Base-by-base conservation (phyloP, 495 filamentous ascomycete species). In the Penicillium angulare region DNA sequence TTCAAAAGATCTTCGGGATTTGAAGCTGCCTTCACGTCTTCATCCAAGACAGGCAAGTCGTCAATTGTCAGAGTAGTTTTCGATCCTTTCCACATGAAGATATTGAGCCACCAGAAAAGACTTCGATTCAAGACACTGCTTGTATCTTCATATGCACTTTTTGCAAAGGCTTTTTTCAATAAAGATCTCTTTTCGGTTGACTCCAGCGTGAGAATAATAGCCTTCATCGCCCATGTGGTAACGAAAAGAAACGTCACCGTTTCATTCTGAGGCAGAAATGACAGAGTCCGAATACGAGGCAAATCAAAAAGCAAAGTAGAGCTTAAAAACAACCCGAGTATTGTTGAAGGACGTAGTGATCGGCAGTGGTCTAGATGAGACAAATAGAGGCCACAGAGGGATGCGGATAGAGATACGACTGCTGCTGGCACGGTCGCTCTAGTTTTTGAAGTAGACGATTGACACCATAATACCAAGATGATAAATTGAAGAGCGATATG, bases 41-140 rank as follows among this genome's bases (percentile, higher is more conserved):
- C 53, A 41, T 77, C 65, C 6, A 80, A 53, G 1, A 49, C 50
- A 18, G 62, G 74, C 5, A 85, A 46, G 22, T 73, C 71, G 4
- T 72, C 59, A 12, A 66, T 53, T 2, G 65, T 57, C 2, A 86
- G 60, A 7, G 69, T 57, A 22, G 55, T 67, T 8, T 47, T 65
- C 31, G 75, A 79, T 0, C 81, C 81, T 12, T 55, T 51, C 15
- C 46, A 50, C 18, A 86, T 71, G 5, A 85, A 49, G 18, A 23
- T 43, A 52, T 79, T 81, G 26, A 84, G 62, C 81, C 83, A 86
- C 50, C 63, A 77, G 59, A 81, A 82, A 4, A 79, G 54, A n/a
- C 53, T 65, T 1, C 74, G 69, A 33, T 59, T 74, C 47, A 76
- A 75, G 1, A 80, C 58, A 1, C 79, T 71, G 44, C 63, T 72